These are phyloP conservation scores for Cyclostephanos tholiformis DNA, from an alignment of 108 stramenopile species.

Conservation along the genomic window DNA sequence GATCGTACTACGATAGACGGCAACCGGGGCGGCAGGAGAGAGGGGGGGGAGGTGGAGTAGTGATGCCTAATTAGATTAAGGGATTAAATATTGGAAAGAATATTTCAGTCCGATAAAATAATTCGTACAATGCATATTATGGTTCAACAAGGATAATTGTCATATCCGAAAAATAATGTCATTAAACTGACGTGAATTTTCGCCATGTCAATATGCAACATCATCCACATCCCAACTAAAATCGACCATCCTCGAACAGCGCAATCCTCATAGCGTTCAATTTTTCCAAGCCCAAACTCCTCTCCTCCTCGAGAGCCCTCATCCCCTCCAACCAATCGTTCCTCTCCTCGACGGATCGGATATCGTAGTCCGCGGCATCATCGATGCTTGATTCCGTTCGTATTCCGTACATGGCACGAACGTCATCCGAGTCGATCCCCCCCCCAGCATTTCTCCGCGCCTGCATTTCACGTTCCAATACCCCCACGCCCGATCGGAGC, in stretches of 20 bases:
- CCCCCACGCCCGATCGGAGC: slow-evolving; percentile 9
- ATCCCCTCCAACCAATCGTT: not conserved
- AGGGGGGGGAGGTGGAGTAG: too few species aligned
- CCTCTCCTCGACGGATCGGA: not conserved
- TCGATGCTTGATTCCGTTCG: not conserved
- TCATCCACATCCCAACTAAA: not conserved
- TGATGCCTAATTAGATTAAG: too few species aligned
- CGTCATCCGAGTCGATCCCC: not conserved
- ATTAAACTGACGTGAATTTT: not conserved
- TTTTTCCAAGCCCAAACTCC: not conserved
- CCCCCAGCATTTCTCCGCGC: not conserved
- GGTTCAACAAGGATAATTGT: too few species aligned
- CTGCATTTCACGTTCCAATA: slow-evolving; percentile 1
- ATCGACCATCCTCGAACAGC: not conserved
- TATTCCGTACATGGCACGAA: not conserved
- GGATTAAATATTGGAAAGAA: too few species aligned
- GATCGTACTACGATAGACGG: not conserved
- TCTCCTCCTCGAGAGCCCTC: not conserved
- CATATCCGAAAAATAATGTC: too few species aligned
- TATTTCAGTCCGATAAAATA: too few species aligned
- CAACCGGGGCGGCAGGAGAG: too few species aligned
- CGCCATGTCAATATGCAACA: not conserved
- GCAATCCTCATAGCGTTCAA: not conserved
- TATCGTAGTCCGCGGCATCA: not conserved
- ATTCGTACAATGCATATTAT: too few species aligned